Percentiles rank a stretch among this genome's conserved stretches.
Evolutionary conservation across 345 rosid genomes (phyloP).

Genomic region (Lepidium aucheri): DNA sequence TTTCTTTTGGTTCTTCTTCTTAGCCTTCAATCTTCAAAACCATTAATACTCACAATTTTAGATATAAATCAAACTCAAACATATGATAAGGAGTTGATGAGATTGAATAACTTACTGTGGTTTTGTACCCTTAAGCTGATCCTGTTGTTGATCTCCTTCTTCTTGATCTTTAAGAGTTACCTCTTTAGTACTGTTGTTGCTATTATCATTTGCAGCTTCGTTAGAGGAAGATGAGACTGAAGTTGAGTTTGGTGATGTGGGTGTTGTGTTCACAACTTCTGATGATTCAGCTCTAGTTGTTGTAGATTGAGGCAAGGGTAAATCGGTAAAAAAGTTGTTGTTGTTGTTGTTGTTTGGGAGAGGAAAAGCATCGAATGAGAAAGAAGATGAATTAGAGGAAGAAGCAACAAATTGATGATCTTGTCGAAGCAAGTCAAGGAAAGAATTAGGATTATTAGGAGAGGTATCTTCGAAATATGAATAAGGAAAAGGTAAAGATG

Average conservation of each 20-base stretch:
- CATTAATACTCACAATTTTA: background rate
- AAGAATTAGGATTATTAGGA: conserved; percentile 7
- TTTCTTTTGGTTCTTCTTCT: conserved; percentile 78
- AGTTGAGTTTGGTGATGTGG: conserved; percentile 80
- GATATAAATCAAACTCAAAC: background rate
- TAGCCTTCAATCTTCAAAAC: conserved; percentile 63
- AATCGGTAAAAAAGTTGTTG: conserved; percentile 17
- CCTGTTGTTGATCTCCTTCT: conserved; percentile 38
- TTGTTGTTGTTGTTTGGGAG: conserved; percentile 11
- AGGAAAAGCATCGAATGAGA: conserved; percentile 48
- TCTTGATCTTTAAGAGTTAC: conserved; percentile 40
- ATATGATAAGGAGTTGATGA: background rate
- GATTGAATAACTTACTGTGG: conserved; percentile 51
- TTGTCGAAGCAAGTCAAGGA: conserved; percentile 52
- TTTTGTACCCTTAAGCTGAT: conserved; percentile 46
- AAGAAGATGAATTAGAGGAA: conserved; percentile 26
- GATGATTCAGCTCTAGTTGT: conserved; percentile 46
- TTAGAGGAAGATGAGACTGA: conserved; percentile 78
- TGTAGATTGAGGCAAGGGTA: conserved; percentile 13
- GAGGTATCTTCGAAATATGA: conserved; percentile 20
- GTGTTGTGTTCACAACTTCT: conserved; percentile 61
- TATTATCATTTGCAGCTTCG: conserved; percentile 45
- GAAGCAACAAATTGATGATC: conserved; percentile 25
- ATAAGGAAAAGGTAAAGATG: conserved; percentile 31
- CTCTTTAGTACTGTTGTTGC: conserved; percentile 12